Evolutionary conservation across 306 rosid species (phyloP).

Genomic region (peach (Prunus persica)): Prunus_persica_NCBIv2 NC_034009.1:25917001-25917500

Average conservation of each 20-base stretch:
- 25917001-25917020: background rate
- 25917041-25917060: background rate
- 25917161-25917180: background rate
- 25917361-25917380: background rate
- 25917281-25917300: background rate
- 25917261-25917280: background rate
- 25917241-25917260: background rate
- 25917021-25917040: background rate
- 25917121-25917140: background rate
- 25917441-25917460: background rate
- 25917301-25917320: slow-evolving; percentile 5
- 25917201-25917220: background rate
- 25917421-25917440: background rate
- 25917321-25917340: background rate
- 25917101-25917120: background rate
- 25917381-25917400: background rate
- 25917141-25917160: background rate
- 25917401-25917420: background rate
- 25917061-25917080: background rate
- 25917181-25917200: background rate
- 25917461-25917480: background rate
- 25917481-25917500: background rate
- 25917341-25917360: background rate
- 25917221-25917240: background rate
- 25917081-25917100: background rate